A percentile compares a stretch with the other conserved stretches of the same genome.
Evolutionary conservation across 306 rosid genomes (phyloP).

Genomic region (Prunus dulcis): DNA sequence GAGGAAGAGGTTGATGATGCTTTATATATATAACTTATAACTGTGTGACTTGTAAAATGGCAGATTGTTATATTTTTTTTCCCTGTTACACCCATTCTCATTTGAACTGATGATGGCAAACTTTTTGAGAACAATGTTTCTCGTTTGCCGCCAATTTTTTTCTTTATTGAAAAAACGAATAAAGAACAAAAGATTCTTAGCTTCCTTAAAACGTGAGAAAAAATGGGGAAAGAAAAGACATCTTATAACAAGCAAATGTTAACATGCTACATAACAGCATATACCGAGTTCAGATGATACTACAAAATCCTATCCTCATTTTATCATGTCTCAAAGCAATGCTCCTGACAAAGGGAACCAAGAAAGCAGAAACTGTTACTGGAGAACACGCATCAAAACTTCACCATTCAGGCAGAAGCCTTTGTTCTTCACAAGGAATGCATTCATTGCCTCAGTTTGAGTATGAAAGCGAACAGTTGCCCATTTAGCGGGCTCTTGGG

Average conservation of each 20-base stretch:
- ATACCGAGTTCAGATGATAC: background rate
- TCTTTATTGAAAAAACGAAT: no score
- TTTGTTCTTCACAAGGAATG: conserved; percentile 58
- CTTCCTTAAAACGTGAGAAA: background rate
- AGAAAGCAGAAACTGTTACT: conserved; percentile 27
- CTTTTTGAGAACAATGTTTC: no score
- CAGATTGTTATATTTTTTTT: no score
- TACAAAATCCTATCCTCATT: conserved; percentile 13
- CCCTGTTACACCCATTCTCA: no score
- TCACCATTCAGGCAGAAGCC: conserved; percentile 56
- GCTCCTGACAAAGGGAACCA: background rate
- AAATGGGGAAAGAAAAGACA: background rate
- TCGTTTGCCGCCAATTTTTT: no score
- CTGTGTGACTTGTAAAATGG: background rate
- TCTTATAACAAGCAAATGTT: background rate
- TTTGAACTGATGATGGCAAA: no score
- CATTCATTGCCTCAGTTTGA: conserved; percentile 62
- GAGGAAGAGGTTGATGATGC: conserved; percentile 23
- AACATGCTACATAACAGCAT: background rate
- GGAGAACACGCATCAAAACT: conserved; percentile 58
- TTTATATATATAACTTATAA: background rate
- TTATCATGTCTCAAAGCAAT: background rate
- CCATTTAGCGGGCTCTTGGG: conserved; percentile 36
- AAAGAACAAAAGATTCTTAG: background rate
- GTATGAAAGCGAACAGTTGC: conserved; percentile 52